phyloP scores from a whole-genome alignment of 257 asterid genomes.

The Thymus quinquecostatus region DNA sequence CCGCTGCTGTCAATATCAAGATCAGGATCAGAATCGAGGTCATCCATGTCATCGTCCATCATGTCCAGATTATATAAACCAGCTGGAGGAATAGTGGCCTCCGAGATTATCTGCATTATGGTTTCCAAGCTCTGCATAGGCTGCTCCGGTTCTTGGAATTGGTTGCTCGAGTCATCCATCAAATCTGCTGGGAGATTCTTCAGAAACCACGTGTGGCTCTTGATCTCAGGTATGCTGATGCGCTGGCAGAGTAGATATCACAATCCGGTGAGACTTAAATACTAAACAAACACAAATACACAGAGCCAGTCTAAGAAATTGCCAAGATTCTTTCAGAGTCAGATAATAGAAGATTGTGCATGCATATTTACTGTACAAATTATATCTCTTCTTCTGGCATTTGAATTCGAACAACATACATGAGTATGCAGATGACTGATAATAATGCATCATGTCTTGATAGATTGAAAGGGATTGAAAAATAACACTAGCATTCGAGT shows the following conservation, averaged over 20 bases:
- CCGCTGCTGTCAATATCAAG: slow-evolving; percentile 97
- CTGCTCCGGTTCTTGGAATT: slow-evolving; percentile 84
- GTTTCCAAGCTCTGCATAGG: slow-evolving; percentile 87
- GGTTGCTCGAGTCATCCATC: slow-evolving; percentile 67
- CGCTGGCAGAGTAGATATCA: slow-evolving; percentile 52
- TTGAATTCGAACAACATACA: not conserved
- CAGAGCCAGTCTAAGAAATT: not conserved
- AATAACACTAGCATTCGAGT: not conserved
- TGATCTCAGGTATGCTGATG: slow-evolving; percentile 77
- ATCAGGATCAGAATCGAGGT: slow-evolving; percentile 88
- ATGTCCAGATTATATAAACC: slow-evolving; percentile 69
- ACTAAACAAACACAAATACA: not conserved
- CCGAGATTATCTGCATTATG: slow-evolving; percentile 90
- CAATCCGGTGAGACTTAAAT: not conserved
- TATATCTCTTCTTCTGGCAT: not conserved
- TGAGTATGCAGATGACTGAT: not conserved
- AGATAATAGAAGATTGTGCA: not conserved
- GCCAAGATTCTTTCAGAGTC: slow-evolving; percentile 2
- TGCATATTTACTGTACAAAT: no score
- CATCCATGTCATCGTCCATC: slow-evolving; percentile 93
- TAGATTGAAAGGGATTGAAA: not conserved
- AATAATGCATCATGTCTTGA: not conserved
- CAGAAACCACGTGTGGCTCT: slow-evolving; percentile 76
- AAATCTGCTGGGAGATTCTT: slow-evolving; percentile 90
- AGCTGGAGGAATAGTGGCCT: slow-evolving; percentile 89